A percentile compares a stretch with the other conserved stretches of the same genome.
phyloP scores from a whole-genome alignment of 768 basidiomycete genomes.

The Termitomyces sp. region DNA sequence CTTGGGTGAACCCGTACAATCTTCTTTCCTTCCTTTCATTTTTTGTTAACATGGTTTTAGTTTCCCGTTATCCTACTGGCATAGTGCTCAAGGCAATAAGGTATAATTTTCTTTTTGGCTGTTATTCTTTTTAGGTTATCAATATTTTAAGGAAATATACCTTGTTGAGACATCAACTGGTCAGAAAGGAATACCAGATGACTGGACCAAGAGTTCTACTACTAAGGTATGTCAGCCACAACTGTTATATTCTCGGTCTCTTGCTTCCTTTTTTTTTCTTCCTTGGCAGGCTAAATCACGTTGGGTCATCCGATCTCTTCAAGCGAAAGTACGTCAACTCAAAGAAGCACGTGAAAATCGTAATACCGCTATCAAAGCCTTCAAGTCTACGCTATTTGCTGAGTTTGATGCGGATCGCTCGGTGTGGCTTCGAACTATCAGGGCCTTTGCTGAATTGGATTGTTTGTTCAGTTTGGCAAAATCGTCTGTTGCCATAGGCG shows the following conservation, averaged over 20 bases:
- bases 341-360: constrained; percentile 95
- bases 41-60: constrained; percentile 14
- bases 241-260: background rate
- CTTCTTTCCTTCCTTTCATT: background rate
- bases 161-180: constrained; percentile 67
- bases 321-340: constrained; percentile 64
- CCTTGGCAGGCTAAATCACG: constrained; percentile 57
- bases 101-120: constrained; percentile 24
- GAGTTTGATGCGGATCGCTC: constrained; percentile 81
- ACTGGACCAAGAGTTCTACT: constrained; percentile 75
- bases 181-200: constrained; percentile 63
- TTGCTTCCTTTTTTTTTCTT: no score
- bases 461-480: constrained; percentile 91
- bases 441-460: constrained; percentile 92
- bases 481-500: constrained; percentile 82
- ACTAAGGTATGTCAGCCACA: constrained; percentile 60
- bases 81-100: constrained; percentile 82
- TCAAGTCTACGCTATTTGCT: constrained; percentile 70
- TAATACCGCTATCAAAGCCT: constrained; percentile 72
- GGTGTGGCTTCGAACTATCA: constrained; percentile 77
- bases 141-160: constrained; percentile 70
- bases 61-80: constrained; percentile 30
- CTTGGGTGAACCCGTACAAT: constrained; percentile 43
- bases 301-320: constrained; percentile 72
- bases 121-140: background rate